Conservation (phyloP, 208 protist species). For the Crithidia sp. region DNA sequence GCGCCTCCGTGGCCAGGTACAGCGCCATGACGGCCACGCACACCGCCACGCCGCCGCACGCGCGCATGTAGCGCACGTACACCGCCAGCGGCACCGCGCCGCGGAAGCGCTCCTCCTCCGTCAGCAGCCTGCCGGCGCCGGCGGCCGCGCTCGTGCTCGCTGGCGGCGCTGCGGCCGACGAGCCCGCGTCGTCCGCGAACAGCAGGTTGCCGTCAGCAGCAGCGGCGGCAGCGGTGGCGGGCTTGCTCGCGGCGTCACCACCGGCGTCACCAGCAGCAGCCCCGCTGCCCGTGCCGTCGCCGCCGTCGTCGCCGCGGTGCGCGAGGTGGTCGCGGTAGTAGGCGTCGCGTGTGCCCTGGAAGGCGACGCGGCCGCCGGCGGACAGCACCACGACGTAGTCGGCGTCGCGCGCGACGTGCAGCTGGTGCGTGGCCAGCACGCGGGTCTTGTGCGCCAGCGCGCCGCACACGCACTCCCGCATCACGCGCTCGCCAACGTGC, state of each 20-base stretch:
- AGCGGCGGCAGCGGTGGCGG: not conserved
- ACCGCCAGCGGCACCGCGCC: too few species aligned
- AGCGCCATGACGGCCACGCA: too few species aligned
- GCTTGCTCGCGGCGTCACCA: not conserved
- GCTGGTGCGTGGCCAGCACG: conserved; percentile 93
- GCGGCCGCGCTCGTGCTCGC: not conserved
- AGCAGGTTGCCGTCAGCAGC: not conserved
- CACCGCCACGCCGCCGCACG: too few species aligned
- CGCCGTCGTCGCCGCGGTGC: too few species aligned
- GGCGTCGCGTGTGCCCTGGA: not conserved
- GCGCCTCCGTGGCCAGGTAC: too few species aligned
- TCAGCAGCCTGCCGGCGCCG: conserved; percentile 4
- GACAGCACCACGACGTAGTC: conserved; percentile 86
- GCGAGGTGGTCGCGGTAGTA: too few species aligned
- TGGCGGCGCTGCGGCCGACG: not conserved
- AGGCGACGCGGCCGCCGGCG: conserved; percentile 47
- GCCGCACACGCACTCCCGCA: conserved; percentile 54
- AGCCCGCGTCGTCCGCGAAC: not conserved
- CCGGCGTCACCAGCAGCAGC: not conserved
- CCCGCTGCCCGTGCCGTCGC: not conserved
- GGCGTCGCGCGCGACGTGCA: conserved; percentile 74
- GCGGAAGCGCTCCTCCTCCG: conserved; percentile 15
- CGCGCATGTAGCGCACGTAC: too few species aligned
- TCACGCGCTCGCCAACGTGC: conserved; percentile 65
- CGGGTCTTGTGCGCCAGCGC: conserved; percentile 73